phyloP scores from a whole-genome alignment of 2,329 filamentous ascomycete genomes.

The Leptographium wingfieldii region DNA sequence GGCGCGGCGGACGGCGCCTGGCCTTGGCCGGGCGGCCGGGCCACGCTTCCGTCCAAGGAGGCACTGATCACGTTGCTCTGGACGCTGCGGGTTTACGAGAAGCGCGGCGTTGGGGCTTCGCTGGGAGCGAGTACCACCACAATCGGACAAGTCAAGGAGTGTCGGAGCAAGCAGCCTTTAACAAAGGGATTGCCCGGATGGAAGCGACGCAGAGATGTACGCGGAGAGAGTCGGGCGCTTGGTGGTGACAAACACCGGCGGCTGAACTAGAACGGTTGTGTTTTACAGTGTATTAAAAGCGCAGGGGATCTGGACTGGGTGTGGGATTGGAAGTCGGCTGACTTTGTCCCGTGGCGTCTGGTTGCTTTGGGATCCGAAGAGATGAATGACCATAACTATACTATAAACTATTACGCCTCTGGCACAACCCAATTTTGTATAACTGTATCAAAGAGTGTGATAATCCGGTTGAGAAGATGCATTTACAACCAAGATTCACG shows the following conservation, averaged over 20 bases:
- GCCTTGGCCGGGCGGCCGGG: constrained; percentile 11
- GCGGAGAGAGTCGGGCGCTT: neutral
- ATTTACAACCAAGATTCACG: too few species aligned
- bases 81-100: constrained; percentile 28
- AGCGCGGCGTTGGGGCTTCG: neutral
- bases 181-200: neutral
- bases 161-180: neutral
- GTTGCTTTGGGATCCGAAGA: neutral
- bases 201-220: neutral
- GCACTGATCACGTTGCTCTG: constrained; percentile 35
- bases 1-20: constrained; percentile 19
- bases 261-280: neutral
- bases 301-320: neutral
- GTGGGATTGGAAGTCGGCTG: neutral
- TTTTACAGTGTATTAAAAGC: neutral
- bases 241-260: neutral
- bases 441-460: too few species aligned
- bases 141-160: neutral
- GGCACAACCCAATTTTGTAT: too few species aligned
- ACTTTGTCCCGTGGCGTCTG: neutral
- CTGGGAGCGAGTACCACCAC: neutral
- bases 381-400: neutral
- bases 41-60: constrained; percentile 32
- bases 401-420: too few species aligned
- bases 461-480: too few species aligned